Percentiles rank a stretch among this genome's conserved stretches.
Evolutionary conservation across 2,329 filamentous ascomycete genomes (phyloP).

Genomic region (Pseudogymnoascus destructans): DNA sequence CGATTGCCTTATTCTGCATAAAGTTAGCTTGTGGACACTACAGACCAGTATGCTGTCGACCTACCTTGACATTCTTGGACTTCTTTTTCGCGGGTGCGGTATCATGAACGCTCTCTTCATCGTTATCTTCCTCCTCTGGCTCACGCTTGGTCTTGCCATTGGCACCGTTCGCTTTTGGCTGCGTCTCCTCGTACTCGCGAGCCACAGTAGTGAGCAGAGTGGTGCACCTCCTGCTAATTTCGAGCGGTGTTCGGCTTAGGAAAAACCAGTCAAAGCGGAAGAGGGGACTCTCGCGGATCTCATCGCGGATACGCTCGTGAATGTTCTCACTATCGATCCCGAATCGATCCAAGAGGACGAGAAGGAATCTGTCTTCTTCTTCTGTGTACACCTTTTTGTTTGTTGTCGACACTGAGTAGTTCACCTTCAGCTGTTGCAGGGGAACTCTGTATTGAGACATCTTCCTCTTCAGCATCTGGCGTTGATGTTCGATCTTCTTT

Average conservation of each 20-base stretch:
- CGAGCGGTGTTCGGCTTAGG: constrained; percentile 81
- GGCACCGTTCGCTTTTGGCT: constrained; percentile 36
- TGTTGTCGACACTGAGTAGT: constrained; percentile 95
- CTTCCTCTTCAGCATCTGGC: constrained; percentile 88
- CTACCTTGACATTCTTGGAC: constrained; percentile 78
- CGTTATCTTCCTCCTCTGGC: constrained; percentile 67
- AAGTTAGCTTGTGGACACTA: background rate
- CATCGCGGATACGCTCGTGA: constrained; percentile 91
- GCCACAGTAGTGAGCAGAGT: constrained; percentile 90
- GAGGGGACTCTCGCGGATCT: constrained; percentile 84
- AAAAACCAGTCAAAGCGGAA: constrained; percentile 99
- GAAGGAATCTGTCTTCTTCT: constrained; percentile 88
- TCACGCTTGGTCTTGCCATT: constrained; percentile 66
- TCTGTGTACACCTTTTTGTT: constrained; percentile 99
- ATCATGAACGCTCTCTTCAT: constrained; percentile 67
- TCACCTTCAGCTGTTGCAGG: constrained; percentile 94
- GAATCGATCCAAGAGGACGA: constrained; percentile 84
- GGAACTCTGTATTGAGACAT: constrained; percentile 94
- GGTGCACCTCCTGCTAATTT: constrained; percentile 83
- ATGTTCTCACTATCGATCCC: constrained; percentile 84
- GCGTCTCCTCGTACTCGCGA: constrained; percentile 70
- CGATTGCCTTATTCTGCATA: constrained; percentile 77
- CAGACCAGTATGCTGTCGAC: constrained; percentile 17
- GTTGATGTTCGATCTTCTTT: constrained; percentile 79
- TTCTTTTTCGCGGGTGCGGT: constrained; percentile 89